Conservation (phyloP, 2,329 filamentous ascomycete genomes). For the Diaporthe eres region DNA sequence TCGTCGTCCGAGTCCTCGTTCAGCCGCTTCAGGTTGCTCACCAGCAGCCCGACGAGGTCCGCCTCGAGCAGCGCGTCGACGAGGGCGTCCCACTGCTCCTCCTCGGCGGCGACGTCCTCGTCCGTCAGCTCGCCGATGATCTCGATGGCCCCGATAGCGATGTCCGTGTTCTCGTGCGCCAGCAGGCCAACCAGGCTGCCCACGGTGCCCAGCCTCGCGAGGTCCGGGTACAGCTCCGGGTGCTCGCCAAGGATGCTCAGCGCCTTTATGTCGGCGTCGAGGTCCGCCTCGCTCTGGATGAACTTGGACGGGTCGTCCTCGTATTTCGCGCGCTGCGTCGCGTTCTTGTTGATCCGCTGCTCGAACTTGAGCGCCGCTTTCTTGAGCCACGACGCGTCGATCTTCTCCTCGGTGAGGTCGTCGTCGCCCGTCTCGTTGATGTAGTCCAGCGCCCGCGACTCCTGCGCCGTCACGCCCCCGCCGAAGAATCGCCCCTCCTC, state of each 20-base stretch:
- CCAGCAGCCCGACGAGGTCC: conserved; percentile 80
- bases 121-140: conserved; percentile 93
- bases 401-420: conserved; percentile 73
- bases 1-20: conserved; percentile 76
- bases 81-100: conserved; percentile 84
- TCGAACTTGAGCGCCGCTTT: conserved; percentile 88
- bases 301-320: conserved; percentile 86
- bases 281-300: conserved; percentile 87
- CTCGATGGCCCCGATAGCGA: conserved; percentile 91
- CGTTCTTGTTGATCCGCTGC: conserved; percentile 91
- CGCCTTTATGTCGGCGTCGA: conserved; percentile 89
- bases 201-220: conserved; percentile 81
- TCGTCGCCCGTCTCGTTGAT: conserved; percentile 75
- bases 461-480: conserved; percentile 85
- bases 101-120: conserved; percentile 87
- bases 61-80: conserved; percentile 77
- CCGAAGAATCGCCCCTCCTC: conserved; percentile 97
- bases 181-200: conserved; percentile 84
- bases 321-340: conserved; percentile 88
- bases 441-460: conserved; percentile 88
- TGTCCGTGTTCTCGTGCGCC: conserved; percentile 96
- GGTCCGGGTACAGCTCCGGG: conserved; percentile 84
- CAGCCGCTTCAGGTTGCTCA: conserved; percentile 83
- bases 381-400: conserved; percentile 87
- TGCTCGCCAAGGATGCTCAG: conserved; percentile 91